These are phyloP conservation scores for Combretum micranthum DNA, from an alignment of 345 rosid genomes.

Conservation along the genomic window DNA sequence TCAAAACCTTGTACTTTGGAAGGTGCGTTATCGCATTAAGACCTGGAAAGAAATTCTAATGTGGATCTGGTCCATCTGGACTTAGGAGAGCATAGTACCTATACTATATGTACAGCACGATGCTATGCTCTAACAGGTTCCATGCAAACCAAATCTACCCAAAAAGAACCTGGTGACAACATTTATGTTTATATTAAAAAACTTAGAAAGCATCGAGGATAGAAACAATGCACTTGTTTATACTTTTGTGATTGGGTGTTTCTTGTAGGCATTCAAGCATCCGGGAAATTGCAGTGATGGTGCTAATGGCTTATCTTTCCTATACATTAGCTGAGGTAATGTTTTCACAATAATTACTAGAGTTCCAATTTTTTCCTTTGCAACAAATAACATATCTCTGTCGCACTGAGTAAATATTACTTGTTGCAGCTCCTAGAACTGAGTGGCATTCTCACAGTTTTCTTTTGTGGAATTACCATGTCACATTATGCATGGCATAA, in stretches of 20 bases:
- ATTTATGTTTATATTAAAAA: neutral
- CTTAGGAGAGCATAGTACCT: too few species aligned
- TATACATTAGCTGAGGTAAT: constrained; percentile 84
- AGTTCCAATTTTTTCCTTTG: too few species aligned
- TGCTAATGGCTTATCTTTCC: constrained; percentile 82
- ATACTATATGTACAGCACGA: too few species aligned
- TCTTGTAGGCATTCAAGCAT: constrained; percentile 64
- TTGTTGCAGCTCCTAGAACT: constrained; percentile 59
- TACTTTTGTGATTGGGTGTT: neutral
- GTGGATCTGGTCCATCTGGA: too few species aligned
- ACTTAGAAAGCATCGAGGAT: neutral
- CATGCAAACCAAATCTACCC: too few species aligned
- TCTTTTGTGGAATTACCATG: constrained; percentile 83
- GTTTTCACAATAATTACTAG: neutral
- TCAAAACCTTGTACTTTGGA: constrained; percentile 61
- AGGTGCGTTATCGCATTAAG: constrained; percentile 26
- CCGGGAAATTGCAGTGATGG: constrained; percentile 69
- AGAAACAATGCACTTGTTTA: neutral
- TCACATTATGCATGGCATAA: constrained; percentile 84
- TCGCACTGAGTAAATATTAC: too few species aligned
- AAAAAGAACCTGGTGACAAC: neutral
- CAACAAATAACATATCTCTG: neutral
- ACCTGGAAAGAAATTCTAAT: too few species aligned
- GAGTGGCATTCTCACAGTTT: constrained; percentile 89
- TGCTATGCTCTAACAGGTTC: too few species aligned